Percentiles rank a stretch among this genome's conserved stretches.
These are phyloP conservation scores for Verticillium albo-atrum DNA, from an alignment of 2,329 filamentous ascomycete species.

Conservation along the genomic window DNA sequence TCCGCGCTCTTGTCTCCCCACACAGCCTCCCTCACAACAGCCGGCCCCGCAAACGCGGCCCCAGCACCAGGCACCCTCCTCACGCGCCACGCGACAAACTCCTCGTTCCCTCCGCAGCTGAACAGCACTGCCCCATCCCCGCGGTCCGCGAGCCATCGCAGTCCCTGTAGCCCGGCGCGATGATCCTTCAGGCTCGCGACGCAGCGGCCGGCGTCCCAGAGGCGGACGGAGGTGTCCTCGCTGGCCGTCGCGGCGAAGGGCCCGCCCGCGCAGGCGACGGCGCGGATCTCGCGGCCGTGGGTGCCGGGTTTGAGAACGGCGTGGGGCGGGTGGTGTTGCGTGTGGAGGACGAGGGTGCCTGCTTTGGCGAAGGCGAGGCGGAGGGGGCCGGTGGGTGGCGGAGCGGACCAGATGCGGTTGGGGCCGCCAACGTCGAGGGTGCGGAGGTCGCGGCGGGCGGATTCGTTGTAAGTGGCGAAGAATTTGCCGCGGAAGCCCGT, in stretches of 20 bases:
- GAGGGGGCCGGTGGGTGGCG: constrained; percentile 27
- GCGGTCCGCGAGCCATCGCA: constrained; percentile 60
- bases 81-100: constrained; percentile 82
- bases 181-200: constrained; percentile 70
- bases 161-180: constrained; percentile 74
- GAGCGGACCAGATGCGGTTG: constrained; percentile 64
- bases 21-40: constrained; percentile 51
- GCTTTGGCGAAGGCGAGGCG: constrained; percentile 59
- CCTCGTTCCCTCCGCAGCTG: constrained; percentile 82
- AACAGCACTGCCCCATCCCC: constrained; percentile 64
- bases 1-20: constrained; percentile 45
- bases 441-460: constrained; percentile 62
- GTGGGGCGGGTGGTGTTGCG: constrained; percentile 28
- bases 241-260: constrained; percentile 58
- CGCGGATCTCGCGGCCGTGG: constrained; percentile 82
- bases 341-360: constrained; percentile 45
- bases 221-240: constrained; percentile 71
- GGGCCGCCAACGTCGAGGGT: constrained; percentile 78
- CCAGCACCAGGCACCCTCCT: constrained; percentile 19
- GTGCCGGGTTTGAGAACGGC: constrained; percentile 61
- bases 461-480: constrained; percentile 81
- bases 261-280: constrained; percentile 32
- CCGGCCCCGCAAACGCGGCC: constrained; percentile 45
- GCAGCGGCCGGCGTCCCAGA: constrained; percentile 54
- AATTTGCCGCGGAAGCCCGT: constrained; percentile 77